These are phyloP conservation scores for Diaporthe sp. DNA, from an alignment of 2,329 filamentous ascomycete species.

Conservation along the genomic window DNA sequence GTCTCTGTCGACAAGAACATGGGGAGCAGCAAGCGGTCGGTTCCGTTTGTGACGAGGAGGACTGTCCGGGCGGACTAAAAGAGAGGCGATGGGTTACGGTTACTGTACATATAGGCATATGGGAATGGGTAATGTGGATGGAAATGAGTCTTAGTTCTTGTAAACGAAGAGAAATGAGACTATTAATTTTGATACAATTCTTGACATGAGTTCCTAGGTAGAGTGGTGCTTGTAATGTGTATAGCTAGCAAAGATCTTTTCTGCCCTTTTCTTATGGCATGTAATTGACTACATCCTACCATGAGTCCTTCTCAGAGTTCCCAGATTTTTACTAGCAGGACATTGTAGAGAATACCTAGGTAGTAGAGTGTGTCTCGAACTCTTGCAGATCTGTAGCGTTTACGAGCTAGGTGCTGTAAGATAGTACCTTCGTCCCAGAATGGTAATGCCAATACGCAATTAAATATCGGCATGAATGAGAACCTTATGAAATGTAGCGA, in stretches of 20 bases:
- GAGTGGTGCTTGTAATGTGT: not conserved
- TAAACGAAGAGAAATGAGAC: not conserved
- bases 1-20: slow-evolving; percentile 27
- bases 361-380: no score
- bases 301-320: no score
- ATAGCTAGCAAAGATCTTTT: not conserved
- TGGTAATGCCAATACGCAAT: not conserved
- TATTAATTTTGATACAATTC: not conserved
- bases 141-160: not conserved
- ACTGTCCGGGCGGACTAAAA: not conserved
- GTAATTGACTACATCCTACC: not conserved
- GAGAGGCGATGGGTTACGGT: not conserved
- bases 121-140: slow-evolving; percentile 3
- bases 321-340: no score
- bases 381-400: not conserved
- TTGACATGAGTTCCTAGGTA: no score
- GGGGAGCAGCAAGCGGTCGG: slow-evolving; percentile 20
- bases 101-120: not conserved
- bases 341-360: not conserved
- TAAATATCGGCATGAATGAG: not conserved
- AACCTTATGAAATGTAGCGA: not conserved
- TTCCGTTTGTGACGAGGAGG: slow-evolving; percentile 25
- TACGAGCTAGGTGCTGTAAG: not conserved
- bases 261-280: not conserved
- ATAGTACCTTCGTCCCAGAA: not conserved